These are phyloP conservation scores for Vigna trinervia DNA, from an alignment of 306 rosid species.

Conservation along the genomic window DNA sequence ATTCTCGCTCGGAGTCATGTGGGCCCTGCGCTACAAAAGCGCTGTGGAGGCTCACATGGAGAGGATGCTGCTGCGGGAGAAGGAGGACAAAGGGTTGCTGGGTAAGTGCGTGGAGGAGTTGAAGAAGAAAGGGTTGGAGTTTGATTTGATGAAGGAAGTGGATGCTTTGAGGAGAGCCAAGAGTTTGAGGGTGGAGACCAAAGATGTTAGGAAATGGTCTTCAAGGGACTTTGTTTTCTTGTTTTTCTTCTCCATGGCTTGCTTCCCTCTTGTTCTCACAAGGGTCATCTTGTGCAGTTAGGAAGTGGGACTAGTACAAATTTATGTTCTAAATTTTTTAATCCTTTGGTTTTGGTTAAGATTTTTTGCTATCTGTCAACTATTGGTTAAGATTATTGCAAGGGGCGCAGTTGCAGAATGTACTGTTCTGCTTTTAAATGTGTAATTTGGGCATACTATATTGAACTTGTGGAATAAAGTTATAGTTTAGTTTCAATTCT, in stretches of 20 bases:
- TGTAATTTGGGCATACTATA: constrained; percentile 38
- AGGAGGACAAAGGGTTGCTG: constrained; percentile 71
- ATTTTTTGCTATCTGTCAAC: background rate
- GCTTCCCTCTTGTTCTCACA: constrained; percentile 69
- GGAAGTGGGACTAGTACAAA: background rate
- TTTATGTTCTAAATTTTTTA: background rate
- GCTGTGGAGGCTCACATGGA: constrained; percentile 83
- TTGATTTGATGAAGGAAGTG: constrained; percentile 91
- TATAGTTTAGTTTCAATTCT: background rate
- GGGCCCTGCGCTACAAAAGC: constrained; percentile 90
- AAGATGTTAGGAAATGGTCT: constrained; percentile 83
- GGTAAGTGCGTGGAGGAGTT: constrained; percentile 80
- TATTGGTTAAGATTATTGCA: background rate
- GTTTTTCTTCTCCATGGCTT: constrained; percentile 75
- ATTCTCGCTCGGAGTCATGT: constrained; percentile 75
- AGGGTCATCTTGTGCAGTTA: constrained; percentile 74
- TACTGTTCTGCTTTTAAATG: constrained; percentile 69
- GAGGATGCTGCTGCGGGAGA: constrained; percentile 83
- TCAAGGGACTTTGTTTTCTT: constrained; percentile 76
- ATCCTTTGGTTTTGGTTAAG: background rate
- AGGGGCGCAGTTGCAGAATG: constrained; percentile 61
- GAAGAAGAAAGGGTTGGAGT: constrained; percentile 88
- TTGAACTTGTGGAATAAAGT: constrained; percentile 34
- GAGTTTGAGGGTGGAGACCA: constrained; percentile 74
- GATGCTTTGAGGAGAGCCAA: constrained; percentile 93